Percentiles rank a stretch among this genome's conserved stretches.
Evolutionary conservation across 1,284 basidiomycete species (phyloP).

Genomic region (Leccinum proliferum): DNA sequence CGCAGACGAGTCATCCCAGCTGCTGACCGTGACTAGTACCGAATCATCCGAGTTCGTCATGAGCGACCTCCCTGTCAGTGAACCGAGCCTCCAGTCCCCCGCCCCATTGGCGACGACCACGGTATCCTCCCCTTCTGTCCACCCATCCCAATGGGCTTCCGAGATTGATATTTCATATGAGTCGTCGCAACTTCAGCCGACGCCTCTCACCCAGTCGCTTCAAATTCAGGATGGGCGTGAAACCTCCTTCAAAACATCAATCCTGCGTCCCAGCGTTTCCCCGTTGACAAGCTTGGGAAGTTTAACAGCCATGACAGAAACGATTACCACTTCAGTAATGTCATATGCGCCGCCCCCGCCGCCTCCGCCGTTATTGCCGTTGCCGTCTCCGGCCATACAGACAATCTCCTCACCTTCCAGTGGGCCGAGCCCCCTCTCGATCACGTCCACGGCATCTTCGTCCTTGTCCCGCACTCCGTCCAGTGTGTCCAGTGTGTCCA

Average conservation of each 20-base stretch:
- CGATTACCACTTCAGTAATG: slow-evolving; percentile 26
- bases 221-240: slow-evolving; percentile 55
- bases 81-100: slow-evolving; percentile 23
- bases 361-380: slow-evolving; percentile 3
- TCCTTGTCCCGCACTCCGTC: slow-evolving; percentile 34
- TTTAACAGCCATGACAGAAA: slow-evolving; percentile 33
- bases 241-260: slow-evolving; percentile 55
- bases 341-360: slow-evolving; percentile 7
- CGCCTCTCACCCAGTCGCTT: slow-evolving; percentile 56
- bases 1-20: slow-evolving; percentile 16
- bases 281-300: slow-evolving; percentile 32
- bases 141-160: slow-evolving; percentile 44
- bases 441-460: slow-evolving; percentile 30
- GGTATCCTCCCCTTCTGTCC: slow-evolving; percentile 33
- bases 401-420: slow-evolving; percentile 26
- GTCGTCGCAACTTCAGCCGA: slow-evolving; percentile 60
- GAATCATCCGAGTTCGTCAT: slow-evolving; percentile 32
- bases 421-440: slow-evolving; percentile 22
- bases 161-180: slow-evolving; percentile 65
- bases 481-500: slow-evolving; percentile 33
- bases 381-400: slow-evolving; percentile 2
- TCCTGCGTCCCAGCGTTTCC: slow-evolving; percentile 45
- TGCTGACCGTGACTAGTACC: slow-evolving; percentile 18
- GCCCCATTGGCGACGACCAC: slow-evolving; percentile 19
- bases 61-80: slow-evolving; percentile 23